These are phyloP conservation scores for Hypoxylon fragiforme DNA, from an alignment of 495 filamentous ascomycete genomes.

Conservation along the genomic window DNA sequence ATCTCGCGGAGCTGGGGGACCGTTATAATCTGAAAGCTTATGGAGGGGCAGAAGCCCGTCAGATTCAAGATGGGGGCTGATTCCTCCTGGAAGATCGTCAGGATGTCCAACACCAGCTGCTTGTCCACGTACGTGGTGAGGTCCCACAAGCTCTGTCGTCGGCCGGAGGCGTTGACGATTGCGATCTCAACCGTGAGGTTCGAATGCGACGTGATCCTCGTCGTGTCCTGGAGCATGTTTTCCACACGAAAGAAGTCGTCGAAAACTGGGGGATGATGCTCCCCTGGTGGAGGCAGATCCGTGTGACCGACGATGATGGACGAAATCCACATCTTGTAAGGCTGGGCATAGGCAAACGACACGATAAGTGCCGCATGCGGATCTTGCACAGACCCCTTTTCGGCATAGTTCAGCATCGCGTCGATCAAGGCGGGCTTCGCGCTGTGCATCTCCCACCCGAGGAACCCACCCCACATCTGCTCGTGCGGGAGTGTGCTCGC, in stretches of 20 bases:
- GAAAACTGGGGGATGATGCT: slow-evolving; percentile 49
- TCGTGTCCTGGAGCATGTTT: slow-evolving; percentile 38
- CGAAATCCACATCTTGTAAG: slow-evolving; percentile 16
- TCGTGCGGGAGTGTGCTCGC: slow-evolving; percentile 16
- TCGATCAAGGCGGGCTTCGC: slow-evolving; percentile 5
- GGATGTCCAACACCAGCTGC: slow-evolving; percentile 40
- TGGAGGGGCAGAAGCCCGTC: slow-evolving; percentile 40
- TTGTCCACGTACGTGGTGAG: slow-evolving; percentile 44
- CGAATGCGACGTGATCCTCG: slow-evolving; percentile 44
- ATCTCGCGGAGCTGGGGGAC: slow-evolving; percentile 45
- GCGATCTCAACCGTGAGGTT: slow-evolving; percentile 51
- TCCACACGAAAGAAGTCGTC: slow-evolving; percentile 44
- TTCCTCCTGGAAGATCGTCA: slow-evolving; percentile 45
- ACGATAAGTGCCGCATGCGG: slow-evolving; percentile 18
- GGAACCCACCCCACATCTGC: slow-evolving; percentile 22
- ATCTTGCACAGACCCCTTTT: slow-evolving; percentile 11
- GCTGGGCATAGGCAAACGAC: slow-evolving; percentile 19
- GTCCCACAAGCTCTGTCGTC: slow-evolving; percentile 51
- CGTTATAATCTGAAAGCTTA: slow-evolving; percentile 52
- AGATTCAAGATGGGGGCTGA: slow-evolving; percentile 40
- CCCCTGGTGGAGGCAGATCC: slow-evolving; percentile 45
- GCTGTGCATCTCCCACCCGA: slow-evolving; percentile 20
- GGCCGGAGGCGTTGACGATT: slow-evolving; percentile 39
- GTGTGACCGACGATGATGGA: slow-evolving; percentile 28
- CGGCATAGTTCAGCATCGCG: slow-evolving; percentile 8